Evolutionary conservation across 805 yeast species (phyloP), one percentile per base, ranked within the genome.

Genomic region (Suhomyces canberraensis): DNA sequence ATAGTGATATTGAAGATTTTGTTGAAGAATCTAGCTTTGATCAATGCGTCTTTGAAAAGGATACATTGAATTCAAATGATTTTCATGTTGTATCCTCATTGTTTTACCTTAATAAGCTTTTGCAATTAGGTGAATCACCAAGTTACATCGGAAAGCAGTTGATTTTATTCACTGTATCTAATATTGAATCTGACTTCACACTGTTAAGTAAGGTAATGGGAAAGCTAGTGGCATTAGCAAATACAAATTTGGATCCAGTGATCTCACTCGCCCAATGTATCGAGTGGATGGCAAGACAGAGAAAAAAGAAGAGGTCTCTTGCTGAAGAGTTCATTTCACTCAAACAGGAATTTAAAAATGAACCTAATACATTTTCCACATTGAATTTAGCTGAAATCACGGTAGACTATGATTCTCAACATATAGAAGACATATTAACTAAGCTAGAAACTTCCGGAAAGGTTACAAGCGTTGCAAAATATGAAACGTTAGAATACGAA

Each of bases 61-160:
- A 24, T 8, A 32, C n/a, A 11, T 17, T 24, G 2, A 20, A 16
- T 8, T 19, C 37, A 2, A 29, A 39, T 2, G 39, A 50, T 16
- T 50, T 40, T 33, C 42, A 41, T 16, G 31, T 35, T 4, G 20
- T 46, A 3, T 31, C 45, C 2, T 47, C 65, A 1, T 36, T 45
- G 1, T 44, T 45, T 31, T 44, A 49, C 8, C 21, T 54, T 4
- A 25, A 48, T 3, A 31, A 36, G 24, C 45, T 63, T 9, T 35
- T 61, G n/a, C 31, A 47, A 14, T 35, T 36, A 4, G 68, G 66
- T 1, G 67, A 61, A 33, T 47, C 66, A 6, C 57, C 59, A 1
- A 24, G 42, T 6, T 50, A 39, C 32, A 51, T 63, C 15, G 43
- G 50, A 16, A 56, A 55, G 26, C 52, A 50, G 9, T 48, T 64